These are phyloP conservation scores for Penicillium bovifimosum DNA, from an alignment of 495 filamentous ascomycete genomes.

Conservation along the genomic window DNA sequence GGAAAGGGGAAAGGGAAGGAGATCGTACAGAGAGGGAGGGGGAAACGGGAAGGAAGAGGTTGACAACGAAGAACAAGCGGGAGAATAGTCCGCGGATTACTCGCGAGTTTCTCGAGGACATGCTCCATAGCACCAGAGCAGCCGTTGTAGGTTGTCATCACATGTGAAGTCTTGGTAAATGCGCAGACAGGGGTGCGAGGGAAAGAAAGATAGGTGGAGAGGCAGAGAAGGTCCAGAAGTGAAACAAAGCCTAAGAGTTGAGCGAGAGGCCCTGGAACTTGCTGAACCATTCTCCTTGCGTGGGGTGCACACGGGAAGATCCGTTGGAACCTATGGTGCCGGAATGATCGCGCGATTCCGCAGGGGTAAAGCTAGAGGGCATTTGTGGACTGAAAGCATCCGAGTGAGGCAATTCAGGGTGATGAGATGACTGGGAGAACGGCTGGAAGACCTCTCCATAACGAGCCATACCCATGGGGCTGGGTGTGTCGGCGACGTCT, in stretches of 20 bases:
- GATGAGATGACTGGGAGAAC: conserved; percentile 29
- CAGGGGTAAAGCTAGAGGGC: conserved; percentile 24
- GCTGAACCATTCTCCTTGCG: conserved; percentile 40
- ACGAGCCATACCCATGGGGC: conserved; percentile 32
- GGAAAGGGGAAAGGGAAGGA: not conserved
- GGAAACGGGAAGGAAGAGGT: not conserved
- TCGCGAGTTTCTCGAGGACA: conserved; percentile 89
- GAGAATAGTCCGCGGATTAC: conserved; percentile 37
- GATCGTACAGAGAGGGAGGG: conserved; percentile 14
- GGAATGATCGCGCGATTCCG: conserved; percentile 37
- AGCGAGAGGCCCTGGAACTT: conserved; percentile 50
- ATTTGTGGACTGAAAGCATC: conserved; percentile 38
- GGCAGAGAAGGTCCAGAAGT: not conserved
- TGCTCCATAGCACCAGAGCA: conserved; percentile 72
- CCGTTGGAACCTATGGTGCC: conserved; percentile 19
- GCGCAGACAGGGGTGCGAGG: too few relatives aligned
- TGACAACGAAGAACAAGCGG: not conserved
- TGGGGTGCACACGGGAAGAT: conserved; percentile 32
- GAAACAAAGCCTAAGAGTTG: conserved; percentile 30
- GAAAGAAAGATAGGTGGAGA: not conserved
- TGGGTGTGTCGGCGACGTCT: conserved; percentile 26
- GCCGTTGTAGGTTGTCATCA: conserved; percentile 63
- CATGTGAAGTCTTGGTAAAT: conserved; percentile 21
- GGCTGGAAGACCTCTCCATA: conserved; percentile 37
- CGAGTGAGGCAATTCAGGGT: conserved; percentile 21